Evolutionary conservation across 2,329 filamentous ascomycete species (phyloP), one percentile per base, ranked within the genome.

Genomic region (Monosporascus ibericus): DNA sequence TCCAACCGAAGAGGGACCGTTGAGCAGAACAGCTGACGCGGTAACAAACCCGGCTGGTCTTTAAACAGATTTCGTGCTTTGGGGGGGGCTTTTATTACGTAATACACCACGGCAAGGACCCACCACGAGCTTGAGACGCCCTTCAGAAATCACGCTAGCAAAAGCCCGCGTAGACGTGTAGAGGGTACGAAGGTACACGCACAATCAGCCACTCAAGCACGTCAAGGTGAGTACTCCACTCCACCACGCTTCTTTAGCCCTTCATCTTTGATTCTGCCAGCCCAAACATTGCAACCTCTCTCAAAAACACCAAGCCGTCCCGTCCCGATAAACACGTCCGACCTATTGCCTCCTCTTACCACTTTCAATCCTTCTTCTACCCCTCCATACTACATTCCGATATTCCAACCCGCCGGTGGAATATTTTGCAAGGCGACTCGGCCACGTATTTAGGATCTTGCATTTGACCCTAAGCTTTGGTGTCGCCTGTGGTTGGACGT

Each of bases 221-320:
- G 30, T 34, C 30, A 34, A 34, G 30, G 30, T 34, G 4, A 34
- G 30, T 34, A 5, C 30, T 34, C 30, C 30, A 34, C 30, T 47
- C 25, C 44, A 22, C 34, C 34, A 47, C 25, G 24, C 44, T 30
- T 47, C 34, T 18, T 47, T 30, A 27, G 44, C 44, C 24, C 44
- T 47, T 27, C 44, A n/a, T n/a, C 44, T 15, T 27, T 47, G 24
- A 47, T 27, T 27, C 44, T 30, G 22, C 15, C 44, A 34, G 25
- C 22, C 44, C 50, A 52, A 55, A 55, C 53, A 55, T 48, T 55
- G 53, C 48, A 49, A 44, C 14, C 39, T 40, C 50, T 52, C 39
- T 51, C 52, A 48, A 54, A 50, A 55, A 52, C 47, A 52, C 47
- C 42, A 27, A n/a, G 30, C 38, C 38, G 17, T 40, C 39, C 47